These are phyloP conservation scores for Penstemon eatonii DNA, from an alignment of 257 asterid species.

Conservation along the genomic window DNA sequence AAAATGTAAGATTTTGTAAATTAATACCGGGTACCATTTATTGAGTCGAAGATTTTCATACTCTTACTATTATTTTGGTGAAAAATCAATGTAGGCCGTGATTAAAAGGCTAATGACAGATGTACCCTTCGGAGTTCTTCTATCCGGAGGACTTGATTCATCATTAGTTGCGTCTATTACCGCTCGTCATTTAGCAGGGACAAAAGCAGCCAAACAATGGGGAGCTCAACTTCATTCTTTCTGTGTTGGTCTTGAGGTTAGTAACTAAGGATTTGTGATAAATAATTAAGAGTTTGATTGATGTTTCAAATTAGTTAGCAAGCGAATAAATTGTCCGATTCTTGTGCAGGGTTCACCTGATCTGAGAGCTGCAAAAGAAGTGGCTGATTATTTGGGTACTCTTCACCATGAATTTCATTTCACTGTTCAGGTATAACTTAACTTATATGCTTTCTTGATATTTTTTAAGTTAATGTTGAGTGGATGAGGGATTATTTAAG, in stretches of 20 bases:
- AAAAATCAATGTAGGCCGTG: constrained; percentile 66
- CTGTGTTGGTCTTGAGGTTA: constrained; percentile 96
- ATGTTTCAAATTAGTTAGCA: neutral
- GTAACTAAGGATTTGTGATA: neutral
- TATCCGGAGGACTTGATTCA: constrained; percentile 97
- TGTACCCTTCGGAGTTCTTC: constrained; percentile 94
- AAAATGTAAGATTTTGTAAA: constrained; percentile 51
- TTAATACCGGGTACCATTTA: neutral
- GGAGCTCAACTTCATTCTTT: constrained; percentile 96
- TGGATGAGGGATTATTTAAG: neutral
- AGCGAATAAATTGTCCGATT: constrained; percentile 8
- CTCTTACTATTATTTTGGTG: constrained; percentile 5
- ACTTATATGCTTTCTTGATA: neutral
- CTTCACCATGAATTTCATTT: constrained; percentile 95
- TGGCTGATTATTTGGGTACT: constrained; percentile 89
- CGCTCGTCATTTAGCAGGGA: constrained; percentile 81
- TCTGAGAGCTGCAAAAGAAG: constrained; percentile 93
- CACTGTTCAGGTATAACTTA: constrained; percentile 73
- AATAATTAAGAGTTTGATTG: neutral
- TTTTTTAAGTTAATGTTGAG: neutral
- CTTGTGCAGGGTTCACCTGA: constrained; percentile 86
- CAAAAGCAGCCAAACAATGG: constrained; percentile 89
- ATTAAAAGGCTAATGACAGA: constrained; percentile 93
- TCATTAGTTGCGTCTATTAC: constrained; percentile 90
- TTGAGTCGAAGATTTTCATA: neutral